Evolutionary conservation across 2,329 filamentous ascomycete genomes (phyloP).

Genomic region (Cercospora nicotianae): DNA sequence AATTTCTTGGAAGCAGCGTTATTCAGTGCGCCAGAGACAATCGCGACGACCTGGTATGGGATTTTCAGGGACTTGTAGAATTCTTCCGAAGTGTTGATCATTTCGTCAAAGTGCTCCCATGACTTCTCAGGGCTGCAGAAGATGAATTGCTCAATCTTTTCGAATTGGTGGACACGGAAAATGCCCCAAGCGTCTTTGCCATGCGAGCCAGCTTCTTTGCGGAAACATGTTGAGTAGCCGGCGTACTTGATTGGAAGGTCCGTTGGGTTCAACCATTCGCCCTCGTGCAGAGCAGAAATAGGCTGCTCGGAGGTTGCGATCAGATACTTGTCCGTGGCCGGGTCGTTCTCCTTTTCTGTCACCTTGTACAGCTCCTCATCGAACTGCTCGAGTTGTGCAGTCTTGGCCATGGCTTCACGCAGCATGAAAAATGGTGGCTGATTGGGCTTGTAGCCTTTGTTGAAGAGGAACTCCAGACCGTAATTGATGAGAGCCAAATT

Average conservation of each 20-base stretch:
- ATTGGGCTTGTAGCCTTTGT: conserved; percentile 59
- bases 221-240: conserved; percentile 92
- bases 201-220: conserved; percentile 90
- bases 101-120: conserved; percentile 89
- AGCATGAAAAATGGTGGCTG: conserved; percentile 94
- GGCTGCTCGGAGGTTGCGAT: conserved; percentile 92
- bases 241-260: conserved; percentile 86
- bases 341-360: conserved; percentile 73
- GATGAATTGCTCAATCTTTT: conserved; percentile 84
- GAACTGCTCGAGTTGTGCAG: conserved; percentile 93
- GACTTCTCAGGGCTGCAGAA: conserved; percentile 84
- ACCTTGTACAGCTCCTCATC: conserved; percentile 99
- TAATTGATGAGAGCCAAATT: conserved; percentile 96
- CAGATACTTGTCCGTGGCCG: conserved; percentile 77
- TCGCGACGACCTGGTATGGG: conserved; percentile 88
- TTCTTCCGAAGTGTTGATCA: conserved; percentile 88
- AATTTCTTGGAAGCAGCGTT: conserved; percentile 89
- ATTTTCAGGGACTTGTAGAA: conserved; percentile 90
- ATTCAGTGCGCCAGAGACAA: conserved; percentile 94
- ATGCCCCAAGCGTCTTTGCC: conserved; percentile 96
- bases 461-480: conserved; percentile 81
- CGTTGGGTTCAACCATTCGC: conserved; percentile 84
- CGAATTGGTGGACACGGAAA: conserved; percentile 97
- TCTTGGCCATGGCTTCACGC: conserved; percentile 95
- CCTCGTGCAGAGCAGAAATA: conserved; percentile 79